phyloP scores from a whole-genome alignment of 1,284 basidiomycete genomes.

The Moesziomyces sp. region DNA sequence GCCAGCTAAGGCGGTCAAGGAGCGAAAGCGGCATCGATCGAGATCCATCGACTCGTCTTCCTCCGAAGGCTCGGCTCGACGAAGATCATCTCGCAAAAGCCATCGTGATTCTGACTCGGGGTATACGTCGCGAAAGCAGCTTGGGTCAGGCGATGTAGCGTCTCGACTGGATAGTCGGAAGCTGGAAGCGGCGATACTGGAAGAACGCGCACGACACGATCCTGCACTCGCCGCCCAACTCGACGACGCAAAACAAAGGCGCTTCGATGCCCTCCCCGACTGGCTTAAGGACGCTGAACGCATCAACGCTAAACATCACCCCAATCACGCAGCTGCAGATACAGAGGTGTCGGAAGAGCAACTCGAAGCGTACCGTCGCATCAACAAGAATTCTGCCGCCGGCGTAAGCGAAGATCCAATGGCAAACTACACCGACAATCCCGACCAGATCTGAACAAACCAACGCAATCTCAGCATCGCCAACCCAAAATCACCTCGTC shows the following conservation, averaged over 20 bases:
- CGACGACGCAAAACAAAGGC: slow-evolving; percentile 1
- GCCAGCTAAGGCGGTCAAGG: neutral
- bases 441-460: slow-evolving; percentile 24
- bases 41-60: neutral
- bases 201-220: slow-evolving; percentile 35
- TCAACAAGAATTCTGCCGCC: slow-evolving; percentile 68
- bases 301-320: slow-evolving; percentile 33
- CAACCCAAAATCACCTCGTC: too few relatives aligned
- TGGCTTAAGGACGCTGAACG: slow-evolving; percentile 50
- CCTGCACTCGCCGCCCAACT: slow-evolving; percentile 18
- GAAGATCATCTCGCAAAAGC: neutral
- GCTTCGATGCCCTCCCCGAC: slow-evolving; percentile 38
- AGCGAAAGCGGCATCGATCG: slow-evolving; percentile 7
- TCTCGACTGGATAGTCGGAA: slow-evolving; percentile 33
- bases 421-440: slow-evolving; percentile 80
- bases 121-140: slow-evolving; percentile 3
- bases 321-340: slow-evolving; percentile 57
- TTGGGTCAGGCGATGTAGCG: slow-evolving; percentile 29
- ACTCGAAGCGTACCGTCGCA: slow-evolving; percentile 86
- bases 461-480: neutral
- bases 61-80: neutral
- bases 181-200: slow-evolving; percentile 30
- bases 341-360: slow-evolving; percentile 90
- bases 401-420: slow-evolving; percentile 81
- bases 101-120: neutral